Evolutionary conservation across 495 filamentous ascomycete genomes (phyloP), one percentile per base, ranked within the genome.

Genomic region (Penicillium egyptiacum): DNA sequence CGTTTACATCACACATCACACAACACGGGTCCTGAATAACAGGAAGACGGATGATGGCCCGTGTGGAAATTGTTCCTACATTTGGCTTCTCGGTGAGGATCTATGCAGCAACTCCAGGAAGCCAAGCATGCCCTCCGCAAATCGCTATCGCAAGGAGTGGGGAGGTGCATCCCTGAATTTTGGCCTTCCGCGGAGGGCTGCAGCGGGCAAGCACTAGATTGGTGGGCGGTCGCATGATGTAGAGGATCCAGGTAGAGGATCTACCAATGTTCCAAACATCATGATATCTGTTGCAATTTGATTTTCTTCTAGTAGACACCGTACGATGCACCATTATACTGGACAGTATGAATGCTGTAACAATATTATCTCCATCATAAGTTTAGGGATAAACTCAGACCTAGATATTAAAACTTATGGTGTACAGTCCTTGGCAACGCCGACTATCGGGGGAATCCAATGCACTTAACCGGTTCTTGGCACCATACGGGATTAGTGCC

Each of bases 361-460:
- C 28, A 30, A n/a, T 37, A 7, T 8, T 6, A 16, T 16, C 2
- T 4, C 7, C 14, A n/a, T 37, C 33, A 37, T 37, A 7, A 39
- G 35, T 8, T 39, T 39, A 39, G 5, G 33, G 35, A 39, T 39
- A 8, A 39, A 17, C 3, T n/a, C 17, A 37, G n/a, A 17, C 6
- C 16, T n/a, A 37, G 16, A 17, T 31, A 31, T 28, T 28, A 3
- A 28, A 28, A 5, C 23, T 25, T 4, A 25, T 25, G 23, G 23
- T 25, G 26, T 35, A 35, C 11, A n/a, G 12, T 40, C 17, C 16
- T 33, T 49, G 19, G 41, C 28, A 31, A 28, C 16, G 37, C 48
- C 59, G 55, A 46, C 20, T n/a, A 48, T 56, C 58, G 58, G 59
- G 20, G 2, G 16, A 31, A 31, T 26, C 59, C 57, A 62, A 58